A percentile compares a stretch with the other conserved stretches of the same genome.
Conservation (phyloP, 176 grass and related monocot genomes). For the Hordeum vulgare region DNA sequence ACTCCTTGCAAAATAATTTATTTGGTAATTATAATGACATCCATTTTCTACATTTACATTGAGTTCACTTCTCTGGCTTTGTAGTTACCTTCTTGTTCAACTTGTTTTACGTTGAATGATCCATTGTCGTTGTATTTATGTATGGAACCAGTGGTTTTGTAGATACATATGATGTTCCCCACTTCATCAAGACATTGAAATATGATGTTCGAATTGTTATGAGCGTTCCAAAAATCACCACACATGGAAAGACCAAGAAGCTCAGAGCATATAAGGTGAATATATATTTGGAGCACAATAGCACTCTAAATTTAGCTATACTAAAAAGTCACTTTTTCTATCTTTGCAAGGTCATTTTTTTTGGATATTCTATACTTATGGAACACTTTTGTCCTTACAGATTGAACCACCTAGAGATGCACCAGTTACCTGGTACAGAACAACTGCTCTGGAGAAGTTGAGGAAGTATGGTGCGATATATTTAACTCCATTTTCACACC, state of each 20-base stretch:
- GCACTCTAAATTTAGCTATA: not conserved
- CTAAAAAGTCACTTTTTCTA: not conserved
- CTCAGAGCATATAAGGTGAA: slow-evolving; percentile 74
- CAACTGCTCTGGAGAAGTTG: slow-evolving; percentile 82
- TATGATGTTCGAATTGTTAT: slow-evolving; percentile 82
- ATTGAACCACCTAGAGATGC: slow-evolving; percentile 95
- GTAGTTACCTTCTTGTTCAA: not conserved
- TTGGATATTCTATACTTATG: not conserved
- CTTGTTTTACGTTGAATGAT: not conserved
- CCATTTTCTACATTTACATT: not conserved
- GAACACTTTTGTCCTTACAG: slow-evolving; percentile 32
- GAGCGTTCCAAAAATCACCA: slow-evolving; percentile 63
- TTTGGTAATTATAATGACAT: not conserved
- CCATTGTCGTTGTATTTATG: slow-evolving; percentile 20
- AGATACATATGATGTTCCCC: slow-evolving; percentile 98
- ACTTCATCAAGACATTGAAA: slow-evolving; percentile 84
- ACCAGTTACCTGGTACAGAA: slow-evolving; percentile 87
- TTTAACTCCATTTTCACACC: slow-evolving; percentile 97
- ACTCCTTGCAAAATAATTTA: not conserved
- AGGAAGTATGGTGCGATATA: slow-evolving; percentile 87
- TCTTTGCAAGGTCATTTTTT: not conserved
- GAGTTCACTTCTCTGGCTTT: not conserved
- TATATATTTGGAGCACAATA: slow-evolving; percentile 1
- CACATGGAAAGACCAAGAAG: slow-evolving; percentile 90
- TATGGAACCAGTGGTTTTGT: slow-evolving; percentile 71